Evolutionary conservation across 192 early-diverging fungal species (phyloP).

Genomic region (Funneliformis geosporum): DNA sequence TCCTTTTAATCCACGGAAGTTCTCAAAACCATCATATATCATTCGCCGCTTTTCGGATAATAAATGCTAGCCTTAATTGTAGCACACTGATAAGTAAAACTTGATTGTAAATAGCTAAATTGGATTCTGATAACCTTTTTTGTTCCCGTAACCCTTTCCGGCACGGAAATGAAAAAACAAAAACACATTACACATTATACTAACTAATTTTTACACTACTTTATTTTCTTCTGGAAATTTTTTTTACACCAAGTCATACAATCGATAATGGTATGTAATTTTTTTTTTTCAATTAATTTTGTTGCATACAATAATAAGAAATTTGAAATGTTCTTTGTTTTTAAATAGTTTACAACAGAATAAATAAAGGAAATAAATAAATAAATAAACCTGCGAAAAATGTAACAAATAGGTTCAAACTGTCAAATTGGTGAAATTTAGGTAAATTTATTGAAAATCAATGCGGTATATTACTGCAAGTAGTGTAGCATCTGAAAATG

Average conservation of each 20-base stretch:
- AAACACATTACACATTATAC: background rate
- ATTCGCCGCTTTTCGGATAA: background rate
- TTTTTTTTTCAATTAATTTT: background rate
- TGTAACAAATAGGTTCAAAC: too few species aligned
- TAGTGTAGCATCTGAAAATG: too few species aligned
- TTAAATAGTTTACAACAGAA: too few species aligned
- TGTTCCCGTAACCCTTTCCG: background rate
- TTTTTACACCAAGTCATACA: background rate
- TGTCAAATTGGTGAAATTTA: too few species aligned
- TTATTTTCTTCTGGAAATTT: background rate
- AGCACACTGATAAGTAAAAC: background rate
- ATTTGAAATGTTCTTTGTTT: too few species aligned
- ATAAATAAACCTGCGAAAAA: too few species aligned
- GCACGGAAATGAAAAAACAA: background rate
- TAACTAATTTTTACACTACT: background rate
- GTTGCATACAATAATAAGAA: too few species aligned
- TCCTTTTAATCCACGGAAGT: background rate
- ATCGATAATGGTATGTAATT: background rate
- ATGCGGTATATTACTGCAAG: too few species aligned
- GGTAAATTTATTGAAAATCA: too few species aligned
- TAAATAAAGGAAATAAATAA: too few species aligned
- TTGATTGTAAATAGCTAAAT: background rate
- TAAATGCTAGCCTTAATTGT: background rate
- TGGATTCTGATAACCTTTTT: background rate
- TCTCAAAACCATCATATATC: background rate